Base-by-base conservation (phyloP, 371 early-diverging fungal genomes). In the Mucor mucedo region DNA sequence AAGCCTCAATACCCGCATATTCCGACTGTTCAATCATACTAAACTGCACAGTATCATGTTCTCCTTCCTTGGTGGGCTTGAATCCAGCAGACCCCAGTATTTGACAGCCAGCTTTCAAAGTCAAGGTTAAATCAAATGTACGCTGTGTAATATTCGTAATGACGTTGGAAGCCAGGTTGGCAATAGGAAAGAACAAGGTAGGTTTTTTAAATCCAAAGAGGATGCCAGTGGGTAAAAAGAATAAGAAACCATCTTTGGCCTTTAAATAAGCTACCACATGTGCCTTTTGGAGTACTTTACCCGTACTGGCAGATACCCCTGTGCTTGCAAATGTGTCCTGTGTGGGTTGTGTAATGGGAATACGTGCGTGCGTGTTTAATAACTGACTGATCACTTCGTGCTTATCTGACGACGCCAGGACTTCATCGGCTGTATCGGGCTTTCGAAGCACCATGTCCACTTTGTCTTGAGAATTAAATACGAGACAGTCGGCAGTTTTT, bases 141-240 rank as follows among this genome's bases (percentile, higher is more conserved):
- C 80, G 78, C n/a, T 80, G 75, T 0, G 84, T 86, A 32, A 84
- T 69, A 41, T 65, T 58, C 16, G 73, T 69, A 40, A 85, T 69
- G 3, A 72, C 73, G 6, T 77, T 74, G 10, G 73, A 64, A 1
- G 67, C 58, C 3, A 89, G 61, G 13, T 64, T 59, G 1, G 66
- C 13, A 16, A 76, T 52, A 0, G 84, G 84, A 39, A 86, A 64
- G 53, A 83, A 80, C 6, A 82, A 32, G 3, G 82, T 68, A 2
- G 89, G 89, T 52, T 85, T 87, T 59, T 84, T 86, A 65, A 87
- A 84, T 4, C 89, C 89, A 68, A 76, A 87, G n/a, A 89, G 71
- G 5, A 89, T 71, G 27, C 87, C 86, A 1, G 69, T 53, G 2
- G 83, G 77, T 16, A 89, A 65, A 52, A 85, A 79, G 66, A 79